phyloP scores from a whole-genome alignment of 805 yeast species.

The Nakazawaea holstii region DNA sequence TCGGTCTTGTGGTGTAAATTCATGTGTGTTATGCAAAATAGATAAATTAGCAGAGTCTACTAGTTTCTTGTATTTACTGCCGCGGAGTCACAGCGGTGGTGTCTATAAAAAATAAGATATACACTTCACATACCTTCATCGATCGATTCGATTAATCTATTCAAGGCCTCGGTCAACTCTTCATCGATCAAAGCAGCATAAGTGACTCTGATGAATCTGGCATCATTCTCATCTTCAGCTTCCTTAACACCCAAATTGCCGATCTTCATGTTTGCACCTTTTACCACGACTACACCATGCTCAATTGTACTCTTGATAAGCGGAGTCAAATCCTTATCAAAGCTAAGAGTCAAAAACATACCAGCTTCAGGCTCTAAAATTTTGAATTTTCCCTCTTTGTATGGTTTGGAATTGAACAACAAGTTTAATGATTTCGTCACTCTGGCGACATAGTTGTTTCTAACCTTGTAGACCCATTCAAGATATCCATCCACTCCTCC shows the following conservation, averaged over 20 bases:
- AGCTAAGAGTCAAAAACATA: slow-evolving; percentile 33
- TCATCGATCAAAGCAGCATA: slow-evolving; percentile 46
- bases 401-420: slow-evolving; percentile 30
- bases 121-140: slow-evolving; percentile 27
- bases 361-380: slow-evolving; percentile 45
- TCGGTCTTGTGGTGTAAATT: too few relatives aligned
- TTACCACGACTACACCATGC: slow-evolving; percentile 51
- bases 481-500: slow-evolving; percentile 40
- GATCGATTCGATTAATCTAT: slow-evolving; percentile 46
- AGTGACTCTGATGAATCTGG: slow-evolving; percentile 53
- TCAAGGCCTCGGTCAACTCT: slow-evolving; percentile 45
- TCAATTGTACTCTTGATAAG: slow-evolving; percentile 37
- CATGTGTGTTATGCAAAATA: too few relatives aligned
- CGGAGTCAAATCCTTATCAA: slow-evolving; percentile 20
- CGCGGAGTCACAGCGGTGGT: too few relatives aligned
- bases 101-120: background rate
- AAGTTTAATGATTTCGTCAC: slow-evolving; percentile 31
- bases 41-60: too few relatives aligned
- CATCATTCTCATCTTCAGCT: slow-evolving; percentile 26
- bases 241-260: slow-evolving; percentile 19
- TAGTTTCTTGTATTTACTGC: too few relatives aligned
- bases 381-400: slow-evolving; percentile 27
- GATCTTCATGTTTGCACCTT: slow-evolving; percentile 55
- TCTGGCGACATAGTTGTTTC: slow-evolving; percentile 39
- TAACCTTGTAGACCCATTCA: slow-evolving; percentile 42